Evolutionary conservation across 1,139 yeast species (phyloP), one percentile per base, ranked within the genome.

Genomic region (Taphrina wiesneri): DNA sequence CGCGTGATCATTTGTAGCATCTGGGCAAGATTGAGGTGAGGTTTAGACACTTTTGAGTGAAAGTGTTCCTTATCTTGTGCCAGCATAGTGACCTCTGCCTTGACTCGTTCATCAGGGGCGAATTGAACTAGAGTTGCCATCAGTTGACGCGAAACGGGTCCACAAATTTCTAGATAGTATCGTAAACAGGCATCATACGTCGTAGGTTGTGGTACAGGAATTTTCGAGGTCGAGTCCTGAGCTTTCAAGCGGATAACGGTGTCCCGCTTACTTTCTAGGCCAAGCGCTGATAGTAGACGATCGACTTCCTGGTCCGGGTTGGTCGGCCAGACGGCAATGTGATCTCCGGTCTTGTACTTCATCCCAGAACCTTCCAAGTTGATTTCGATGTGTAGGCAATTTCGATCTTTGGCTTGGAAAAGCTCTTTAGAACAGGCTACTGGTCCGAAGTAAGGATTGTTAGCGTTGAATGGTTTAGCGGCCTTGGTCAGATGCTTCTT

Each of bases 261-360:
- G 67, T 85, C 80, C 69, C 80, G 80, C 72, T 84, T 84, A 49
- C 79, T 81, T 32, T 77, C 73, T 69, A 93, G 80, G 45, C 84
- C 87, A 70, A 92, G 84, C 9, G 89, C 85, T 61, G 79, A 73
- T 69, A 88, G 78, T 72, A 93, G 88, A 51, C 81, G 80, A 21
- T 79, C 81, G 52, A 91, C 86, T 73, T 89, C 86, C 74, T 86
- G 90, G 74, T 87, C 82, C 2, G 96, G 81, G 77, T 93, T 93
- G 49, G 95, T 90, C 47, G 98, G 93, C 96, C 97, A 89, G 68
- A 93, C 80, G 13, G 97, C 98, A 72, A 93, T 79, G 77, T 93
- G 99, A 76, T 93, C 99, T 76, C 99, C 99, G 11, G 99, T 93
- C 63, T 91, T 81, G 77, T 93, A 93, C 74, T 87, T 86, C 75